phyloP scores from a whole-genome alignment of 2,329 filamentous ascomycete genomes.

The Emericellopsis cladophorae region DNA sequence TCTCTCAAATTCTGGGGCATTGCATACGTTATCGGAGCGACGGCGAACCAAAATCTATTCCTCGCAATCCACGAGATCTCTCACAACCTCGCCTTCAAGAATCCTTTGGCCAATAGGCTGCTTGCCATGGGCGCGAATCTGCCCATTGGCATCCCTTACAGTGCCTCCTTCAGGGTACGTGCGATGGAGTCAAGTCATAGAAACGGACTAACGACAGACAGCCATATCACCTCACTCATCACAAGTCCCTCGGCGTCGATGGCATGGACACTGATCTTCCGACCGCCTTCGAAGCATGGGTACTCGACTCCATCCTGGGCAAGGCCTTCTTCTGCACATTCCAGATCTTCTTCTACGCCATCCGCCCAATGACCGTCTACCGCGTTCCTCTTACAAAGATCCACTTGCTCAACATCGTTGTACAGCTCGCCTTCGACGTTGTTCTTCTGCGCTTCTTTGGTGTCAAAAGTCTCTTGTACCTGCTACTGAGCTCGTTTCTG shows the following conservation, averaged over 20 bases:
- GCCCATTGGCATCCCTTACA: slow-evolving; percentile 91
- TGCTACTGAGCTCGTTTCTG: slow-evolving; percentile 82
- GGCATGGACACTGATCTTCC: slow-evolving; percentile 94
- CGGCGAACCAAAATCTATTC: slow-evolving; percentile 96
- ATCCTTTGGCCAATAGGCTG: slow-evolving; percentile 64
- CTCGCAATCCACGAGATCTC: slow-evolving; percentile 98
- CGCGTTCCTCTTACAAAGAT: slow-evolving; percentile 75
- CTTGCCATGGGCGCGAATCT: slow-evolving; percentile 91
- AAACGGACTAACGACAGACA: slow-evolving; percentile 17
- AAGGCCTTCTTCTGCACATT: slow-evolving; percentile 99
- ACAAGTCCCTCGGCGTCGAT: slow-evolving; percentile 95
- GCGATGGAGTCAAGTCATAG: background rate
- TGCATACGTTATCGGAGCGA: slow-evolving; percentile 85
- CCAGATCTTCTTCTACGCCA: slow-evolving; percentile 96
- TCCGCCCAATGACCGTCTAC: slow-evolving; percentile 93
- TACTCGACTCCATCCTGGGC: slow-evolving; percentile 88
- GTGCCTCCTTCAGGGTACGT: slow-evolving; percentile 77
- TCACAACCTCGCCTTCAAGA: slow-evolving; percentile 90
- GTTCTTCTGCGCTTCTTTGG: slow-evolving; percentile 49
- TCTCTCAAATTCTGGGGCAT: slow-evolving; percentile 77
- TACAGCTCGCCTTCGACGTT: slow-evolving; percentile 69
- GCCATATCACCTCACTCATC: slow-evolving; percentile 96
- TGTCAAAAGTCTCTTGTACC: slow-evolving; percentile 59
- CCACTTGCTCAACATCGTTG: slow-evolving; percentile 68
- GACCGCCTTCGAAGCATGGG: slow-evolving; percentile 77